Base-by-base conservation (phyloP, 2,329 filamentous ascomycete genomes). In the Colletotrichum graminicola region DNA sequence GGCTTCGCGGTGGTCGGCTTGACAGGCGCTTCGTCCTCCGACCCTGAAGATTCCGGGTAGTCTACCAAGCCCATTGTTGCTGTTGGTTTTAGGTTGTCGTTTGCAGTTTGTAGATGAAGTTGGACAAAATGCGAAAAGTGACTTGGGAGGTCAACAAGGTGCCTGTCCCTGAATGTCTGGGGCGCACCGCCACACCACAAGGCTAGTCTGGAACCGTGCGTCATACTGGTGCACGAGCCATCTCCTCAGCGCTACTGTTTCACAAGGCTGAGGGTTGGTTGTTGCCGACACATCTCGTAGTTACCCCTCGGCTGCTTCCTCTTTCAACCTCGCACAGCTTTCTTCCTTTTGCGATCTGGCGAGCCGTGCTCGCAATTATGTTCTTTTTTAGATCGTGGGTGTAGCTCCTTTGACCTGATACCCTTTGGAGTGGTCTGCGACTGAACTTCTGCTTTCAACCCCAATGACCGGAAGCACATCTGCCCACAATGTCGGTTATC, bases 11-110 rank as follows among this genome's bases (percentile, higher is more conserved):
- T 29, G 56, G 75, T 74, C 10, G 77, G 76, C 68, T 78, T 77
- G 59, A 67, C 41, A 8, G 77, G 75, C 23, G 76, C 70, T 67
- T 81, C 80, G 47, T 81, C 71, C 66, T 93, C 91, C 21, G 86
- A 85, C 66, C 92, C 92, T 16, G 92, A 94, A 57, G 91, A 96
- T 79, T 95, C 94, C 5, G 93, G 95, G 77, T 97, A 97, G 73
- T 92, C 91, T 75, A 96, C 93, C 39, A 97, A 85, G 18, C 88
- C 91, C 93, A 96, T 96, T 49, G 59, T 81, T 73, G n/a, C 54
- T 73, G 12, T 14, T n/a, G 23, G 14, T 43, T 39, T 21, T 23
- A 8, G 32, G 21, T 45, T 16, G n/a, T 26, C 7, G 23, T n/a
- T 41, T 11, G 16, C n/a, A 14, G 29, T 41, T 36, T 36, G 61